Evolutionary conservation across 805 yeast genomes (phyloP), one percentile per base, ranked within the genome.

Genomic region (Danielia reshetovae): DNA sequence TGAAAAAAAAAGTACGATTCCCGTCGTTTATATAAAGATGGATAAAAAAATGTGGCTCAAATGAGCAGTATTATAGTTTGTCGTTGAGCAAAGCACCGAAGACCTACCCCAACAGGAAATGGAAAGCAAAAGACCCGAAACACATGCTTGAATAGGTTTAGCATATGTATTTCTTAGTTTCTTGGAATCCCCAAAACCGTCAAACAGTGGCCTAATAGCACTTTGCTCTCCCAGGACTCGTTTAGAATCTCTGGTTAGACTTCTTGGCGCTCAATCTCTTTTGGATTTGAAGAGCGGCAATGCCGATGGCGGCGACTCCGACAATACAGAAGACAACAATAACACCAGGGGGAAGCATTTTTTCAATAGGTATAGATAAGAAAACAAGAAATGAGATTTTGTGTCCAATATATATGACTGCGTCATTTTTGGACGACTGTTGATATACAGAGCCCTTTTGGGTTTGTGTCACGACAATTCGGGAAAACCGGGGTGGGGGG

Each of bases 331-430:
- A 78, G 48, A 80, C 86, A 59, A 79, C 70, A 61, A 79, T 79
- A 68, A 80, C 85, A 66, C 86, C 86, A 46, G 79, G 70, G 62
- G 86, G 85, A 57, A 79, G 70, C 82, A 77, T 79, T 40, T n/a
- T n/a, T n/a, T n/a, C n/a, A 45, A 36, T 14, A 13, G 18, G 29
- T 27, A 26, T 30, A 29, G 30, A 25, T 30, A 6, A n/a, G 17
- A 22, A 33, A 25, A 36, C 24, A 29, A 22, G 30, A 35, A 32
- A 22, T 25, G 29, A 38, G 39, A 32, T 2, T 2, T 19, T 11
- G 17, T 25, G 38, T n/a, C 14, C 25, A 30, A 29, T 38, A 35
- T 30, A 26, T 30, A 32, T 30, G 27, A 27, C 38, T 38, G 40
- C 45, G 45, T 30, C 33, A 38, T 40, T 46, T 43, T 35, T 29